Evolutionary conservation across 1,139 yeast genomes (phyloP), one percentile per base, ranked within the genome.

Genomic region (Blastobotrys arbuscula): DNA sequence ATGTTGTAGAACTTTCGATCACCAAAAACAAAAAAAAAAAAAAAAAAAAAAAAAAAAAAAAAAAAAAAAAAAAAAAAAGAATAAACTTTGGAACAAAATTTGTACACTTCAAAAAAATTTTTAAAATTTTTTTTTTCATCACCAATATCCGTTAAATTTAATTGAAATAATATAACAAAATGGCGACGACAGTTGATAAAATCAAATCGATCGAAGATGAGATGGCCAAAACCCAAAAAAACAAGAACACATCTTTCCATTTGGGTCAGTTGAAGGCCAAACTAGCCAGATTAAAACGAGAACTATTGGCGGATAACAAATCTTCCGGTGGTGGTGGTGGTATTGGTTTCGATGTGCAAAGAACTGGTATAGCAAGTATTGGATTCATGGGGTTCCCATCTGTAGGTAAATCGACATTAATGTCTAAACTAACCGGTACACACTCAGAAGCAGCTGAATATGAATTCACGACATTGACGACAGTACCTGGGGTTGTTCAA

Each of bases 321-420:
- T 76, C 87, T 1, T 76, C 84, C 43, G 95, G 97, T 37, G 96
- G 96, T 44, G 95, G 95, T 51, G 92, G 88, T 47, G 82, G 82
- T 58, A 79, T 78, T 21, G 98, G 98, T 4, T 92, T 92, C 69
- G 99, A 92, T 71, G 98, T 94, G 39, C 95, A 96, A 12, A 79
- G 97, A 68, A 90, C 97, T 0, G 98, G 98, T 70, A 96, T 86
- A 9, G 97, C 97, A 5, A 81, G 95, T 6, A 94, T 92, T 49
- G 98, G 98, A 15, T 90, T 90, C 66, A 96, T 92, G 45, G 99
- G 99, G 13, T 92, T 92, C 66, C 98, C 98, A 1, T 89, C 97
- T 1, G 98, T 92, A n/a, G 98, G 98, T 50, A 94, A 92, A 64
- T 58, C 68, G 16, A 92, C 99, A 0, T 70, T 92, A 51, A 76